Conservation (phyloP, 208 protist genomes). For the Wallacemonas sp. region DNA sequence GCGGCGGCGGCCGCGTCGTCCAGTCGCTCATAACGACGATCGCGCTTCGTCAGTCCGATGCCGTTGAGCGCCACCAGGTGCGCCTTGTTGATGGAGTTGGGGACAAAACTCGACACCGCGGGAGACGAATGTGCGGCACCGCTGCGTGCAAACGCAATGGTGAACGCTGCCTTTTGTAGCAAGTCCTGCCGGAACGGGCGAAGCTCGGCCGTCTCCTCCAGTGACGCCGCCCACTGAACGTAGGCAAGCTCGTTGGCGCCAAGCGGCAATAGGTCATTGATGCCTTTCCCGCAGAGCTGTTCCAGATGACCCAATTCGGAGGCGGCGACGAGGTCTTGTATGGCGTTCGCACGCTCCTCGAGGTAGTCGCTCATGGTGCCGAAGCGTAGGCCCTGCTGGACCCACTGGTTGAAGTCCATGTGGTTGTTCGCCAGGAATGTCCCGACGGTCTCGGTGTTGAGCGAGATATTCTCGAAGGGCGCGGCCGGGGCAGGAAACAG, state of each 20-base stretch:
- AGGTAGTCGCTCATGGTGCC: slow-evolving; percentile 21
- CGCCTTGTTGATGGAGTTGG: background rate
- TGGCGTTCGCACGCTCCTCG: slow-evolving; percentile 5
- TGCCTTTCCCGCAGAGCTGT: slow-evolving; percentile 9
- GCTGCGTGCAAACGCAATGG: background rate
- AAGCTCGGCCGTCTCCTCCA: background rate
- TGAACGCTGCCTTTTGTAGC: background rate
- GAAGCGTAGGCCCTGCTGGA: slow-evolving; percentile 47
- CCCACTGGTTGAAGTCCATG: slow-evolving; percentile 66
- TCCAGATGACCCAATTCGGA: slow-evolving; percentile 5
- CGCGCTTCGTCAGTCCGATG: slow-evolving; percentile 4
- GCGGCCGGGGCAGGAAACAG: slow-evolving; percentile 35
- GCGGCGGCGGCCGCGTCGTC: background rate
- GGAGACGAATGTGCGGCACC: background rate
- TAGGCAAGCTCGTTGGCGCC: background rate
- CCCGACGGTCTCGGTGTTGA: slow-evolving; percentile 42
- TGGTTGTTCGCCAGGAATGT: slow-evolving; percentile 59
- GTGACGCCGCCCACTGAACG: background rate
- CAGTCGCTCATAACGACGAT: background rate
- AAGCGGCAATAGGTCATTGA: slow-evolving; percentile 14
- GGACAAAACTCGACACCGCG: background rate
- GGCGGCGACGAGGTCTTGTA: slow-evolving; percentile 1
- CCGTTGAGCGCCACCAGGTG: background rate
- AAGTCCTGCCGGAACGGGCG: background rate
- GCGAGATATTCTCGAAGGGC: slow-evolving; percentile 14